phyloP scores from a whole-genome alignment of 495 filamentous ascomycete species.

The Neurospora pannonica region DNA sequence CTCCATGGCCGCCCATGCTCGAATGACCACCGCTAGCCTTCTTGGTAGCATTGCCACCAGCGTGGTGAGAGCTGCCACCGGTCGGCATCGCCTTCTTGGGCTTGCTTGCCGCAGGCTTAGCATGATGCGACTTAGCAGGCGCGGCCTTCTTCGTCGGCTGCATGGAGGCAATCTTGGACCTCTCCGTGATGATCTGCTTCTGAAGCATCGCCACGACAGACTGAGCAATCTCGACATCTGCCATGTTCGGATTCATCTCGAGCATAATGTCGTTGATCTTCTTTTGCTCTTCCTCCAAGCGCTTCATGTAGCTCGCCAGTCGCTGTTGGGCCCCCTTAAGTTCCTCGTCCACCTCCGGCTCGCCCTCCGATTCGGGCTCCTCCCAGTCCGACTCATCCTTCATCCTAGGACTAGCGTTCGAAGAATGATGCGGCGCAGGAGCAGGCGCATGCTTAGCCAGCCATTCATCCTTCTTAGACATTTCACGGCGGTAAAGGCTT shows the following conservation, averaged over 20 bases:
- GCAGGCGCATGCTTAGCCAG: slow-evolving; percentile 61
- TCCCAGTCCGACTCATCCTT: slow-evolving; percentile 55
- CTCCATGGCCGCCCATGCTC: background rate
- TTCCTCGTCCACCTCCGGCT: slow-evolving; percentile 22
- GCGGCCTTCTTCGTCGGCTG: slow-evolving; percentile 28
- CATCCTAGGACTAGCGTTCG: slow-evolving; percentile 22
- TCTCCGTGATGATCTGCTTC: slow-evolving; percentile 39
- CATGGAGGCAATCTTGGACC: slow-evolving; percentile 30
- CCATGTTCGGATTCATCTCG: slow-evolving; percentile 58
- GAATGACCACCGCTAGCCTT: slow-evolving; percentile 20
- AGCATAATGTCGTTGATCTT: slow-evolving; percentile 59
- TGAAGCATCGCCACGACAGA: slow-evolving; percentile 37
- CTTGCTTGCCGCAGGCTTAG: slow-evolving; percentile 29
- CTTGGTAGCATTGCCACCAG: slow-evolving; percentile 15
- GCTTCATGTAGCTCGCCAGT: slow-evolving; percentile 17
- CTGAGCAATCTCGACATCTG: slow-evolving; percentile 47
- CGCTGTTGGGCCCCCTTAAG: slow-evolving; percentile 8
- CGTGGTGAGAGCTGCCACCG: slow-evolving; percentile 10
- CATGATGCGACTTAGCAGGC: slow-evolving; percentile 13
- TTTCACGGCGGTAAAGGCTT: slow-evolving; percentile 61
- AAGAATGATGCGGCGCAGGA: slow-evolving; percentile 28
- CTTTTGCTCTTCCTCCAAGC: slow-evolving; percentile 45
- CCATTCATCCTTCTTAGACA: slow-evolving; percentile 65
- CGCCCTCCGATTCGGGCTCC: slow-evolving; percentile 28
- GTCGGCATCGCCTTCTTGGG: slow-evolving; percentile 24